Conservation (phyloP, 768 basidiomycete genomes). For the Psilocybe tampanensis region DNA sequence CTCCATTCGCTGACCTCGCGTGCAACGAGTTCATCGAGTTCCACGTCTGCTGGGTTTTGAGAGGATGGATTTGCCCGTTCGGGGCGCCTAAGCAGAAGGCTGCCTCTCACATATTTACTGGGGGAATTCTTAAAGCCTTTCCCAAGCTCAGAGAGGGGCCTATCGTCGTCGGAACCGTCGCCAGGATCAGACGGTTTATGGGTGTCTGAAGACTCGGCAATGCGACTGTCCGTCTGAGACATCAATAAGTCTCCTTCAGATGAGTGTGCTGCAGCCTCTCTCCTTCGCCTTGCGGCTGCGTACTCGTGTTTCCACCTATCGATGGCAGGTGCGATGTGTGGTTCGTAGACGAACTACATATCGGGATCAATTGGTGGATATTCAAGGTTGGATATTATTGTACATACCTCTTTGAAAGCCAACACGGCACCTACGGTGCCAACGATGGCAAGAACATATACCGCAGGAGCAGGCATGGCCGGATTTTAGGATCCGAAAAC, state of each 20-base stretch:
- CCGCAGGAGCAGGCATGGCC: constrained; percentile 41
- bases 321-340: constrained; percentile 64
- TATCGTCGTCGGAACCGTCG: constrained; percentile 21
- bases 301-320: constrained; percentile 50
- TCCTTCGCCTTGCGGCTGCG: constrained; percentile 26
- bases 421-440: constrained; percentile 50
- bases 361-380: constrained; percentile 5
- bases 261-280: constrained; percentile 10
- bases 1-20: constrained; percentile 58
- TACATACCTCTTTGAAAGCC: constrained; percentile 59
- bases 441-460: constrained; percentile 54
- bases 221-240: constrained; percentile 23
- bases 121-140: background rate
- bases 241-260: constrained; percentile 16
- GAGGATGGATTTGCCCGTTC: background rate
- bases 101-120: constrained; percentile 12
- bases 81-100: constrained; percentile 16
- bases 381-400: background rate
- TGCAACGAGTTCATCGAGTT: constrained; percentile 55
- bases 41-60: constrained; percentile 28
- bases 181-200: constrained; percentile 11
- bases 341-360: constrained; percentile 68
- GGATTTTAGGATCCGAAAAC: background rate
- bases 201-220: constrained; percentile 15
- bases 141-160: constrained; percentile 4